Evolutionary conservation across 331 rosid genomes (phyloP).

Genomic region (Phaseolus coccineus): DNA sequence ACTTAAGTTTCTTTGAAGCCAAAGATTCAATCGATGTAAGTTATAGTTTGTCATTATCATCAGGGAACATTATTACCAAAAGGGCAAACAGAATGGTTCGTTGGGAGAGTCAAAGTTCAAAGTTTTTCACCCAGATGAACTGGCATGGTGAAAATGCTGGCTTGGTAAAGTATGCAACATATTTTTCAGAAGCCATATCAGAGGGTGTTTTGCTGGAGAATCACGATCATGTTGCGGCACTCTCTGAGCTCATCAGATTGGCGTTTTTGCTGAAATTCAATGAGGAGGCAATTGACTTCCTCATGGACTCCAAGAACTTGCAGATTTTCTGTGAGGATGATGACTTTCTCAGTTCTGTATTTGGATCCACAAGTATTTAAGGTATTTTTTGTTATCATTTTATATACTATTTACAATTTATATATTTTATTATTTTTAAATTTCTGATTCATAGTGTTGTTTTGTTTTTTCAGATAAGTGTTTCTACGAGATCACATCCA

Average conservation of each 20-base stretch:
- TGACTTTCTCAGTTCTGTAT: constrained; percentile 47
- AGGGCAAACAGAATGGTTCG: constrained; percentile 51
- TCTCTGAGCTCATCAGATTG: constrained; percentile 66
- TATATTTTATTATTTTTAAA: too few species aligned
- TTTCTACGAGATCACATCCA: too few species aligned
- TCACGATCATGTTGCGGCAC: constrained; percentile 53
- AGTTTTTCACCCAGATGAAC: constrained; percentile 52
- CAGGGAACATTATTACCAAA: constrained; percentile 48
- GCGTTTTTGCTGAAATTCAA: constrained; percentile 62
- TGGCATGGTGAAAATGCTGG: constrained; percentile 37
- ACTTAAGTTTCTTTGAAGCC: constrained; percentile 33
- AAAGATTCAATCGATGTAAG: constrained; percentile 53
- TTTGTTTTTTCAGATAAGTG: too few species aligned
- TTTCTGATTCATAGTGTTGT: too few species aligned
- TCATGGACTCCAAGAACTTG: constrained; percentile 71
- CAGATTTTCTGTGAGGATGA: constrained; percentile 65
- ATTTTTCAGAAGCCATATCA: constrained; percentile 64
- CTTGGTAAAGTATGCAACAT: constrained; percentile 58
- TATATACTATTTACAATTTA: too few species aligned
- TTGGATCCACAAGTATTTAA: too few species aligned
- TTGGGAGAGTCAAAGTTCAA: constrained; percentile 60
- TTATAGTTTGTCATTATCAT: constrained; percentile 53
- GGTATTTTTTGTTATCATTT: too few species aligned
- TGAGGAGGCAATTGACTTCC: constrained; percentile 58
- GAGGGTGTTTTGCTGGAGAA: constrained; percentile 57